Evolutionary conservation across 176 grass and related monocot genomes (phyloP).

Genomic region (Cymbopogon citratus): DNA sequence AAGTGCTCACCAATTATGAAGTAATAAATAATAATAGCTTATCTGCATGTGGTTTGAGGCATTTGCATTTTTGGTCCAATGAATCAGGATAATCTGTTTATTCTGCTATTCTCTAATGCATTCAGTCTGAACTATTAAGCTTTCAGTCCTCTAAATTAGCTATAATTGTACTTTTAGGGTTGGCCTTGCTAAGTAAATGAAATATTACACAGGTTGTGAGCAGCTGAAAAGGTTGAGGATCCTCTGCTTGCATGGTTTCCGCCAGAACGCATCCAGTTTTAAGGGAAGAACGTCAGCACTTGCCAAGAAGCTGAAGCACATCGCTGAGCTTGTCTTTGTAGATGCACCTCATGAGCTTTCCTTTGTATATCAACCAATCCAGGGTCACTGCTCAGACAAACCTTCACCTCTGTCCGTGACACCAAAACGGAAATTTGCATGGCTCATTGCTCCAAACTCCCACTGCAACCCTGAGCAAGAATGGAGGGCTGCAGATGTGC

Average conservation of each 20-base stretch:
- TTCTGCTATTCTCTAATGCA: not conserved
- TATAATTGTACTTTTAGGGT: not conserved
- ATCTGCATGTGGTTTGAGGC: not conserved
- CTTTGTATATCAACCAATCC: constrained; percentile 59
- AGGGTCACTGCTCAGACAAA: not conserved
- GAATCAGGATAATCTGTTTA: not conserved
- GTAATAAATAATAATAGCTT: not conserved
- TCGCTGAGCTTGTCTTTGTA: constrained; percentile 65
- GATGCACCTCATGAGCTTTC: constrained; percentile 80
- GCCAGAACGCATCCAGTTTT: constrained; percentile 83
- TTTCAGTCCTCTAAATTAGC: not conserved
- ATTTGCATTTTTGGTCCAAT: not conserved
- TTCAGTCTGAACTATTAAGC: constrained; percentile 1
- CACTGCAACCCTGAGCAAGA: constrained; percentile 26
- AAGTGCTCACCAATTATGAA: not conserved
- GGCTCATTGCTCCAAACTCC: constrained; percentile 49
- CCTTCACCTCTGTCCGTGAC: constrained; percentile 17
- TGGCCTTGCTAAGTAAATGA: not conserved
- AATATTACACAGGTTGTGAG: constrained; percentile 48
- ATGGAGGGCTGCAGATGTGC: constrained; percentile 52
- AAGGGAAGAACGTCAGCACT: constrained; percentile 90
- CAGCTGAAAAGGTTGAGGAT: constrained; percentile 56
- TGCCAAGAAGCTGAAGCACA: constrained; percentile 82
- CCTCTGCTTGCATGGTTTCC: constrained; percentile 93
- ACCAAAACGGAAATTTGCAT: constrained; percentile 61